A percentile compares a stretch with the other conserved stretches of the same genome.
Evolutionary conservation across 2,329 filamentous ascomycete genomes (phyloP).

Genomic region (Phoma sp.): DNA sequence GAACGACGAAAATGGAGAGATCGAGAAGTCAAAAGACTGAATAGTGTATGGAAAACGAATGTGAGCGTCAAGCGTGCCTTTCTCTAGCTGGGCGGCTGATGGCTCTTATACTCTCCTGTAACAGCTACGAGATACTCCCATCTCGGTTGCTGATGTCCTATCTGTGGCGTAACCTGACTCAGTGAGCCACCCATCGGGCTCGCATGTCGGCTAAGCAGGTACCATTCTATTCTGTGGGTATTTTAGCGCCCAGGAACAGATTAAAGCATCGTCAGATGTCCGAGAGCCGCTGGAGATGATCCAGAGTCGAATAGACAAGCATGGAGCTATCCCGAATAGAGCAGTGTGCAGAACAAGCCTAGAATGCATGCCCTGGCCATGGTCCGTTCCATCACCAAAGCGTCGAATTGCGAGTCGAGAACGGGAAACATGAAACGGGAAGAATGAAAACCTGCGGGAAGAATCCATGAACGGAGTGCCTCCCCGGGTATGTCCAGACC

Average conservation of each 20-base stretch:
- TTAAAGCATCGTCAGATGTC: conserved; percentile 25
- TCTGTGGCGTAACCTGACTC: conserved; percentile 21
- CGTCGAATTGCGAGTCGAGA: conserved; percentile 5
- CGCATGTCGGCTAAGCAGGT: conserved; percentile 20
- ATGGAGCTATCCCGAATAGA: conserved; percentile 4
- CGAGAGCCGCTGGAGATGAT: conserved; percentile 20
- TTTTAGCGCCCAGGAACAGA: conserved; percentile 19
- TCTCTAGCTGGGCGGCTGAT: conserved; percentile 13
- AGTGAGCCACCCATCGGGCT: conserved; percentile 24
- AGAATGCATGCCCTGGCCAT: conserved; percentile 9
- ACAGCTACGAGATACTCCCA: conserved; percentile 16
- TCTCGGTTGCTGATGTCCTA: conserved; percentile 29
- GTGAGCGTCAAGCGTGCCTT: conserved; percentile 43
- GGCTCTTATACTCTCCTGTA: conserved; percentile 31
- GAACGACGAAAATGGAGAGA: conserved; percentile 18
- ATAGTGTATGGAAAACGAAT: conserved; percentile 30
- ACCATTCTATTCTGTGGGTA: conserved; percentile 23
- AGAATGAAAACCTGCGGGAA: conserved; percentile 5
- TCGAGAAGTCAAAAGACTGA: conserved; percentile 27
- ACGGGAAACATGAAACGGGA: conserved; percentile 13
- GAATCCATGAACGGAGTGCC: conserved; percentile 5
- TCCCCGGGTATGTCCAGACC: neutral
- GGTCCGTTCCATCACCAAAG: conserved; percentile 7
- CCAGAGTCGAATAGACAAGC: neutral
- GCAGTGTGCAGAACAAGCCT: conserved; percentile 13